These are phyloP conservation scores for Gentiana dahurica DNA, from an alignment of 257 asterid genomes.

Conservation along the genomic window DNA sequence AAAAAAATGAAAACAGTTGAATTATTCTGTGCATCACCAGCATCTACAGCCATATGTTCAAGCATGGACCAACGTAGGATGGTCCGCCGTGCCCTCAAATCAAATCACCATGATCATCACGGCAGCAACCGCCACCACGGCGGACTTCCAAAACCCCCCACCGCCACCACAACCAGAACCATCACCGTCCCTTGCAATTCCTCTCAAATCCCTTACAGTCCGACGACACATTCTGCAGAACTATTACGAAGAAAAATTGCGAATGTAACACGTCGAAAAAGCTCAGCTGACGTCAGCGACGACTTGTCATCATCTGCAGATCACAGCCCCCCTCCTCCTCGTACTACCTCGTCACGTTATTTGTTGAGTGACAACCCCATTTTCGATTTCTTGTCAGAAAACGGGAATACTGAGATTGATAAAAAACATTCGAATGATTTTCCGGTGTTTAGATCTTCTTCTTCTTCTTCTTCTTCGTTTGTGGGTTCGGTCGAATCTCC, in stretches of 20 bases:
- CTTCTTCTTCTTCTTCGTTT: conserved; percentile 13
- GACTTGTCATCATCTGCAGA: conserved; percentile 1
- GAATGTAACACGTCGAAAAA: conserved; percentile 41
- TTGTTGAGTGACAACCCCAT: conserved; percentile 39
- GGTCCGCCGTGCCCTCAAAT: conserved; percentile 28
- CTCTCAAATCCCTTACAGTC: conserved; percentile 53
- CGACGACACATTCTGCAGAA: conserved; percentile 18
- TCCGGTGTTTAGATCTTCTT: conserved; percentile 31
- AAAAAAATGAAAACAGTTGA: conserved; percentile 53
- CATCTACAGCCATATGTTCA: conserved; percentile 84
- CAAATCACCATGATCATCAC: conserved; percentile 13
- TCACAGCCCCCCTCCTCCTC: background rate
- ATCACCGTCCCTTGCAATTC: conserved; percentile 35
- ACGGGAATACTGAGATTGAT: background rate
- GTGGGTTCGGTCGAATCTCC: conserved; percentile 20
- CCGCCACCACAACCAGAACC: background rate
- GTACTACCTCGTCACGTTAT: conserved; percentile 31
- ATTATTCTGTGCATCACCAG: conserved; percentile 71
- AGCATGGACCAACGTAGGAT: conserved; percentile 55
- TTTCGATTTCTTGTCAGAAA: conserved; percentile 16
- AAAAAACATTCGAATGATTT: conserved; percentile 6
- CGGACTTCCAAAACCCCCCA: conserved; percentile 15
- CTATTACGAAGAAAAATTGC: background rate
- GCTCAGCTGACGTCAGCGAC: conserved; percentile 56
- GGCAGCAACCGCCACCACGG: conserved; percentile 27